Evolutionary conservation across 208 protist species (phyloP), one percentile per base, ranked within the genome.

Genomic region (Acanthamoeba lugdunensis): DNA sequence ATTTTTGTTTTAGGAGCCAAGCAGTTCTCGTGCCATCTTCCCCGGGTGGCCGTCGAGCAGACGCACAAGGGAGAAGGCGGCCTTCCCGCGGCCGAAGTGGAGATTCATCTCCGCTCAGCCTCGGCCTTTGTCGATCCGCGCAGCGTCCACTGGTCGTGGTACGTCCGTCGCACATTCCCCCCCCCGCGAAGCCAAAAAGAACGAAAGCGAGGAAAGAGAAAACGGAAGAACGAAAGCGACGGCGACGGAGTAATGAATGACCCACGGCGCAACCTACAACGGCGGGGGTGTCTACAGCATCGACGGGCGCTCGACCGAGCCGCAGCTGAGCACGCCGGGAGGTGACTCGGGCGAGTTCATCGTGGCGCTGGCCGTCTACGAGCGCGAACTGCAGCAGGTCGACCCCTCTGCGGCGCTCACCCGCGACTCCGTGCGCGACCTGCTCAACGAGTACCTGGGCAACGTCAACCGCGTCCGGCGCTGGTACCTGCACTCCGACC

Each of bases 321-420:
- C 71, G 16, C 71, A 81, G 33, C 71, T 81, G 16, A 81, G 14
- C 71, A 81, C 71, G 71, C 71, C 71, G 8, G 71, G 71, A 1
- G 71, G 71, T 25, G 71, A 81, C 41, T 81, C 71, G 37, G 71
- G 71, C n/a, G 71, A 81, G 71, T 81, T 81, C 71, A 81, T 81
- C 71, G 71, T 81, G 18, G 71, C 71, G 13, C 33, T 81, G 71
- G 71, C 71, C n/a, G 71, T 81, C 71, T 81, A 81, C 21, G 71
- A 81, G 41, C 71, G 71, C 25, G 71, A 81, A 50, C 14, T 81
- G 37, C 37, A 81, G 33, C 33, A 81, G 71, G 23, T n/a, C 16
- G 41, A 81, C 28, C 71, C 71, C 41, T 81, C 71, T 6, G 71
- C 71, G 16, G 71, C 71, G 37, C 71, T 81, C 41, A 50, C 28